Evolutionary conservation across 129 eudicot species (phyloP).

Genomic region (Centrapalus pauciflorus): DNA sequence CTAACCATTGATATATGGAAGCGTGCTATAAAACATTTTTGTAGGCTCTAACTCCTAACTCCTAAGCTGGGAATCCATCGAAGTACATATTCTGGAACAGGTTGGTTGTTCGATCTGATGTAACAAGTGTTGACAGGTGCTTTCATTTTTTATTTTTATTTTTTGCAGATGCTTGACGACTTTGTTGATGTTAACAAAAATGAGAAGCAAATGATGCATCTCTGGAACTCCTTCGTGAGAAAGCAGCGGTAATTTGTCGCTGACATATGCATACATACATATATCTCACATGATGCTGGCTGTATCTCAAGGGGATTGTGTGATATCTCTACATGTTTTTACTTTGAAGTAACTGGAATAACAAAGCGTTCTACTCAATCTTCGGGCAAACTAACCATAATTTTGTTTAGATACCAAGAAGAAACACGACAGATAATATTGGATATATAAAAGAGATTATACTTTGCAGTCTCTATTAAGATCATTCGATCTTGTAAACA

Average conservation of each 20-base stretch:
- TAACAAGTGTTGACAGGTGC: neutral
- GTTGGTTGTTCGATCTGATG: neutral
- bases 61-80: neutral
- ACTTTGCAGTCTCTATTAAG: neutral
- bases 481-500: neutral
- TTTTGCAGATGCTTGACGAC: constrained; percentile 92
- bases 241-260: constrained; percentile 56
- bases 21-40: too few relatives aligned
- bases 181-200: constrained; percentile 82
- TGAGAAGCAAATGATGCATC: constrained; percentile 90
- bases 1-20: too few relatives aligned
- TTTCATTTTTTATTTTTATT: too few relatives aligned
- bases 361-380: neutral
- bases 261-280: neutral
- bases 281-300: neutral
- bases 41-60: too few relatives aligned
- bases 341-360: neutral
- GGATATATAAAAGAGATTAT: too few relatives aligned
- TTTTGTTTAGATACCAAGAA: neutral
- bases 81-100: neutral
- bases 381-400: neutral
- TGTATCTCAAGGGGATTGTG: neutral
- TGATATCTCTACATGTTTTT: neutral
- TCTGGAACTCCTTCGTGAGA: constrained; percentile 90
- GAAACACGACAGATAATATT: neutral